Conservation (phyloP, 176 grass and related monocot species). For the Alopecurus myosuroides region DNA sequence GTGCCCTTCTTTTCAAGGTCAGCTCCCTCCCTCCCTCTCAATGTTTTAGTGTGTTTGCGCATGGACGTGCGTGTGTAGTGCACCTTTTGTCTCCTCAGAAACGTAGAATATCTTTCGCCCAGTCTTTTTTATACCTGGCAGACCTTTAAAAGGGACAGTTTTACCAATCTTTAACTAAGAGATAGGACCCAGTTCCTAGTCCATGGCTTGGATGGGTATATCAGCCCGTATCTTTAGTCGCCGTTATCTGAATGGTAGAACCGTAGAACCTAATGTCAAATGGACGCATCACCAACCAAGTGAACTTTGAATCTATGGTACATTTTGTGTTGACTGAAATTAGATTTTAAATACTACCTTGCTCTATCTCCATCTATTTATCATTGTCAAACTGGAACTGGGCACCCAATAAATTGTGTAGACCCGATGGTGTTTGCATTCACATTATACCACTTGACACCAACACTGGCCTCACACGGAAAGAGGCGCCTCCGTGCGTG, state of each 20-base stretch:
- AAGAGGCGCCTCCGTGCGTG: background rate
- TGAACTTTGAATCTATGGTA: background rate
- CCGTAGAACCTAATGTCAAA: background rate
- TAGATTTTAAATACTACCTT: background rate
- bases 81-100: background rate
- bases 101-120: background rate
- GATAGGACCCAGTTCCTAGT: background rate
- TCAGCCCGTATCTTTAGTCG: background rate
- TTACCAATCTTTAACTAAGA: background rate
- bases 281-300: background rate
- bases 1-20: constrained; percentile 98
- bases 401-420: background rate
- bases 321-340: background rate
- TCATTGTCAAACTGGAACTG: background rate
- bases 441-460: background rate
- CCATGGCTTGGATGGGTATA: constrained; percentile 7
- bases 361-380: constrained; percentile 6
- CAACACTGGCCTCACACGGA: background rate
- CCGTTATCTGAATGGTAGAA: background rate
- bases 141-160: background rate
- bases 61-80: background rate
- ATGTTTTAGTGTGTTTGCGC: background rate
- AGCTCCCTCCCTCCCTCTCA: background rate
- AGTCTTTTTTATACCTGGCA: background rate
- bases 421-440: background rate